Evolutionary conservation across 441 rosid species (phyloP).

Genomic region (Hura crepitans): DNA sequence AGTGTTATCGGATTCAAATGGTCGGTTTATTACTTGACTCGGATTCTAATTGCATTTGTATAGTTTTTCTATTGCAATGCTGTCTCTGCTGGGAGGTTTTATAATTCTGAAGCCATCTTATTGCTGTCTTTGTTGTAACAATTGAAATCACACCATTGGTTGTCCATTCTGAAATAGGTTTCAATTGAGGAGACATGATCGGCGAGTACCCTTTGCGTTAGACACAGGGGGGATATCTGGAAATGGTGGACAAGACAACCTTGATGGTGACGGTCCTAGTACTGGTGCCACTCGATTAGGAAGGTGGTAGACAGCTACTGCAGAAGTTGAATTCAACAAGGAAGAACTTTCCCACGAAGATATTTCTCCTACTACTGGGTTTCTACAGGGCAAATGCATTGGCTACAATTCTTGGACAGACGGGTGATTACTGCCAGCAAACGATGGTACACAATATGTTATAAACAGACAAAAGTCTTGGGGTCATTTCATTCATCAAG

Average conservation of each 20-base stretch:
- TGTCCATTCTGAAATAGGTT: conserved; percentile 29
- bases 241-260: conserved; percentile 49
- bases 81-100: not conserved
- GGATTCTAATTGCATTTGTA: not conserved
- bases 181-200: conserved; percentile 37
- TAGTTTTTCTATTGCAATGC: not conserved
- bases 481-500: not conserved
- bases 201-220: conserved; percentile 64
- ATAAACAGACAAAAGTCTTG: not conserved
- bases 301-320: conserved; percentile 66
- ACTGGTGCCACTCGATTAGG: conserved; percentile 80
- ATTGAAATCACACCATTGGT: not conserved
- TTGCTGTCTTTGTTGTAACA: not conserved
- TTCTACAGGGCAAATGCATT: conserved; percentile 95
- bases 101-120: not conserved
- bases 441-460: too few relatives aligned
- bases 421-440: too few relatives aligned
- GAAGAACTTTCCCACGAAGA: conserved; percentile 83
- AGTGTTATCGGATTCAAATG: too few relatives aligned
- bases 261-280: conserved; percentile 46
- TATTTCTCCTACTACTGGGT: conserved; percentile 77
- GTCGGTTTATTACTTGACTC: not conserved
- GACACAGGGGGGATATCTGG: conserved; percentile 72
- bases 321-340: conserved; percentile 78
- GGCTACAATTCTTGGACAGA: conserved; percentile 95